These are phyloP conservation scores for Neurospora pannonica DNA, from an alignment of 495 filamentous ascomycete species.

Conservation along the genomic window DNA sequence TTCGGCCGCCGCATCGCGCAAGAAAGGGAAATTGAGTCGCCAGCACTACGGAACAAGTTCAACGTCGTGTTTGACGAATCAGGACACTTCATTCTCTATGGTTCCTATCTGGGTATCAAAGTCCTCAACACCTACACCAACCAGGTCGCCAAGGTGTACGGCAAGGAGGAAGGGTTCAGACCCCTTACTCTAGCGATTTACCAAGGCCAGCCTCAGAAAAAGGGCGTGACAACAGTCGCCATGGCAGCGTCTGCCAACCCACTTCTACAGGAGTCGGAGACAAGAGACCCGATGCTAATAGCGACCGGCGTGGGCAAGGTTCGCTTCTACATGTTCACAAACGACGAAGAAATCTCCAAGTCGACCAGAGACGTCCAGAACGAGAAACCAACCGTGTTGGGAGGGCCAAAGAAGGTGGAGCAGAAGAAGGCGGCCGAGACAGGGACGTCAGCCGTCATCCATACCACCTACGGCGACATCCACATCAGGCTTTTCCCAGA, in stretches of 20 bases:
- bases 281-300: constrained; percentile 81
- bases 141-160: constrained; percentile 77
- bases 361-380: constrained; percentile 87
- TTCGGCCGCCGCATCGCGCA: constrained; percentile 84
- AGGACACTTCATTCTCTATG: constrained; percentile 89
- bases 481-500: constrained; percentile 89
- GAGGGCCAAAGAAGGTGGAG: constrained; percentile 27
- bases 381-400: constrained; percentile 65
- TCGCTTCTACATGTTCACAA: constrained; percentile 97
- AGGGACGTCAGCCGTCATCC: constrained; percentile 72
- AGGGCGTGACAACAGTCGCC: constrained; percentile 84
- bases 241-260: constrained; percentile 96
- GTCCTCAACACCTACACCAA: constrained; percentile 94
- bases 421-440: constrained; percentile 55
- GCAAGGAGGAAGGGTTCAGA: constrained; percentile 78
- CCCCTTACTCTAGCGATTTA: constrained; percentile 80
- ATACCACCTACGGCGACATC: constrained; percentile 93
- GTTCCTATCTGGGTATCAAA: constrained; percentile 82
- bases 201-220: constrained; percentile 88
- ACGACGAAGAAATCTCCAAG: constrained; percentile 75
- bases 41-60: constrained; percentile 54
- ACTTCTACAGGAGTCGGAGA: constrained; percentile 84
- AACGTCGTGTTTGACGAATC: constrained; percentile 95
- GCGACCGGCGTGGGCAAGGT: constrained; percentile 77
- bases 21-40: constrained; percentile 72